Conservation (phyloP, 2,329 filamentous ascomycete genomes). For the Venturia carpophila region DNA sequence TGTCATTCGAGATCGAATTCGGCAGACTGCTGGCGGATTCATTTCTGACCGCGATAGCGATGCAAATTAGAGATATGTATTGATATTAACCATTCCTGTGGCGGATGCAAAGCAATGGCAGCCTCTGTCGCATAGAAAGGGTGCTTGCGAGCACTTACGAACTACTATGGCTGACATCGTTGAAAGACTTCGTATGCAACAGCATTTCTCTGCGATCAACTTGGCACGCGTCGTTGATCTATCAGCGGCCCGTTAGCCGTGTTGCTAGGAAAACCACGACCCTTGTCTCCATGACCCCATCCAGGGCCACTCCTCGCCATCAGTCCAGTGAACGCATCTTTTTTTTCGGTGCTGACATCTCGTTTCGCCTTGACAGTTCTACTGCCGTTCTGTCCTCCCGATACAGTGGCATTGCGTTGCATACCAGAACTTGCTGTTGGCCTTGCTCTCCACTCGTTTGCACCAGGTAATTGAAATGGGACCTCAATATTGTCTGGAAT, state of each 20-base stretch:
- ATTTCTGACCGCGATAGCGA: no score
- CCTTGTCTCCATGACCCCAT: slow-evolving; percentile 32
- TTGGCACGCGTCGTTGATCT: slow-evolving; percentile 34
- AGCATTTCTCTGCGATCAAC: slow-evolving; percentile 40
- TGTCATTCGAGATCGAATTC: neutral
- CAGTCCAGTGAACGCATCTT: slow-evolving; percentile 38
- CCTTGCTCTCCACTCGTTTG: slow-evolving; percentile 38
- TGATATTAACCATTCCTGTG: no score
- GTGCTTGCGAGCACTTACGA: neutral
- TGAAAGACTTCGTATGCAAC: slow-evolving; percentile 32
- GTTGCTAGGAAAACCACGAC: slow-evolving; percentile 39
- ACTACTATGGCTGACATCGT: neutral
- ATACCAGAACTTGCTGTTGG: slow-evolving; percentile 27
- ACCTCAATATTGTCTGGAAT: slow-evolving; percentile 37
- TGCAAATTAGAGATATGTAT: no score
- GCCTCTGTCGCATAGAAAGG: no score
- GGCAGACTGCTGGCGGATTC: neutral
- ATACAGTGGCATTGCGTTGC: slow-evolving; percentile 20
- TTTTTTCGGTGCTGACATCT: slow-evolving; percentile 22
- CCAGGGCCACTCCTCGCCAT: slow-evolving; percentile 27
- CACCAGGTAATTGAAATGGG: slow-evolving; percentile 35
- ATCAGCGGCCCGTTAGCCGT: slow-evolving; percentile 40
- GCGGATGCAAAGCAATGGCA: no score
- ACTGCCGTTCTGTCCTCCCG: neutral
- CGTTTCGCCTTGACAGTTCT: slow-evolving; percentile 10